Conservation (phyloP, 768 basidiomycete species). For the Trametes villosa region DNA sequence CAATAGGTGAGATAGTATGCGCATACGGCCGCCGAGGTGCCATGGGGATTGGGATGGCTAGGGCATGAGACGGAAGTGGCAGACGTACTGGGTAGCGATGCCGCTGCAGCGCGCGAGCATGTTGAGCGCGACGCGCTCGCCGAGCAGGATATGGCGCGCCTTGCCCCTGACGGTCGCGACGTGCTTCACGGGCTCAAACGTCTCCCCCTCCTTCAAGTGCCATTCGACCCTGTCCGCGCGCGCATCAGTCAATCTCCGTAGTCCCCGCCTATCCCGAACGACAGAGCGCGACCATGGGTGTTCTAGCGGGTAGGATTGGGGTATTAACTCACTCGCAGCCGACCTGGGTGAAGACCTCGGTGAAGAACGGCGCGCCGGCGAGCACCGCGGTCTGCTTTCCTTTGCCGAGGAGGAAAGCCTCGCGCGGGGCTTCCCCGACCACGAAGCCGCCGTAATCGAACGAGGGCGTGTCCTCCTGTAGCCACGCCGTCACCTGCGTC, state of each 20-base stretch:
- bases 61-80: not conserved
- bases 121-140: slow-evolving; percentile 93
- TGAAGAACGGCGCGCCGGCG: slow-evolving; percentile 95
- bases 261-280: not conserved
- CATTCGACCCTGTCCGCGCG: slow-evolving; percentile 76
- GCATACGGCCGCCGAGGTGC: not conserved
- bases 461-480: slow-evolving; percentile 91
- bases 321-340: slow-evolving; percentile 78
- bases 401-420: slow-evolving; percentile 91
- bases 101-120: slow-evolving; percentile 94
- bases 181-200: slow-evolving; percentile 78
- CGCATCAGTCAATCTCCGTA: not conserved
- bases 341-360: slow-evolving; percentile 87
- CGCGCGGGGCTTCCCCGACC: slow-evolving; percentile 86
- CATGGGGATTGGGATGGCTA: not conserved
- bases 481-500: slow-evolving; percentile 76
- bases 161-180: slow-evolving; percentile 92
- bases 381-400: slow-evolving; percentile 77
- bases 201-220: slow-evolving; percentile 86
- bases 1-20: not conserved
- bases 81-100: slow-evolving; percentile 87
- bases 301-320: not conserved
- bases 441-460: slow-evolving; percentile 98
- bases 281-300: not conserved
- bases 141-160: slow-evolving; percentile 84